Base-by-base conservation (phyloP, 192 early-diverging fungal genomes). In the Endogone sp. region DNA sequence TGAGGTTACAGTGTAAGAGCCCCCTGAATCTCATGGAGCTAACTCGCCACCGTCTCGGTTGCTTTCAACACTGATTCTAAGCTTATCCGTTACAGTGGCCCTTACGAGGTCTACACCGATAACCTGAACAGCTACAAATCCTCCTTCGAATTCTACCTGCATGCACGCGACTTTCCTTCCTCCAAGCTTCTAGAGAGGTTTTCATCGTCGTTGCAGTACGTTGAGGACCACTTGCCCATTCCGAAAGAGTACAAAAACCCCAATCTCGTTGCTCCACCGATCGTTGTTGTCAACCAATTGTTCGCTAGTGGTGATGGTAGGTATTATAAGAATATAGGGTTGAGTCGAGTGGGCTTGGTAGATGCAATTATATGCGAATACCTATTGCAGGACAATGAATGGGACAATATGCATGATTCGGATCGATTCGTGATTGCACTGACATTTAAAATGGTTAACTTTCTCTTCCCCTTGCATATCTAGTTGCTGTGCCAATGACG, bases 51-150 rank as follows among this genome's bases (percentile, higher is more conserved):
- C n/a, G n/a, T n/a, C n/a, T n/a, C n/a, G n/a, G n/a, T n/a, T n/a
- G n/a, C n/a, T n/a, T n/a, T n/a, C n/a, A n/a, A n/a, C n/a, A n/a
- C n/a, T n/a, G n/a, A n/a, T n/a, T n/a, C n/a, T n/a, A n/a, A n/a
- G n/a, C 37, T 16, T 16, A 49, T 1, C 37, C 37, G 37, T 49
- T 11, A 49, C 16, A 49, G 37, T 11, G 89, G 89, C 26, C 89
- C 90, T 30, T 92, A 92, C 68, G 90, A 92, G 79, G 84, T 85
- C 8, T 92, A 92, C 67, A 85, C 86, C 25, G 91, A 92, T 65
- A 82, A 84, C 69, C 56, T 90, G 67, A 84, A 85, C 32, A 77
- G 79, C n/a, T 70, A 79, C 63, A 91, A 90, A 67, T 82, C 87
- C 58, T 85, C 88, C 21, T 92, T 83, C 65, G 89, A 92, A 66